Evolutionary conservation across 768 basidiomycete species (phyloP).

Genomic region (Hericium alpestre): DNA sequence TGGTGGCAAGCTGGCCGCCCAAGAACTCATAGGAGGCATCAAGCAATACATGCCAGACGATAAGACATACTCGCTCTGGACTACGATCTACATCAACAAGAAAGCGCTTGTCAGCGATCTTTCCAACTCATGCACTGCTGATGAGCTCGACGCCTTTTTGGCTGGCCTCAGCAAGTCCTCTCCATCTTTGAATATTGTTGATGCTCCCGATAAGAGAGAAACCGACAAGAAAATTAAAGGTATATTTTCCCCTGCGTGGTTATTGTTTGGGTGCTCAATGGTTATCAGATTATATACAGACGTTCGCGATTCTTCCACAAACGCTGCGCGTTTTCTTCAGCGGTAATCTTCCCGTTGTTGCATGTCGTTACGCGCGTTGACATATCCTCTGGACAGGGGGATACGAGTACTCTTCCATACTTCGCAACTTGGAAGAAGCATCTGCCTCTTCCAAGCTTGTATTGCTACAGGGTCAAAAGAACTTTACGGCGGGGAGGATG

Average conservation of each 20-base stretch:
- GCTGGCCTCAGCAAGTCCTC: constrained; percentile 60
- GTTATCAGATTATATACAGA: constrained; percentile 54
- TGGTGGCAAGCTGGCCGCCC: not conserved
- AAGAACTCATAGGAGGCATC: not conserved
- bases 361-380: too few species aligned
- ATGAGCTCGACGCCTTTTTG: constrained; percentile 59
- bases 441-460: constrained; percentile 59
- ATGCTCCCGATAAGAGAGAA: not conserved
- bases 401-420: constrained; percentile 42
- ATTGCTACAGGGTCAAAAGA: constrained; percentile 40
- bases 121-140: constrained; percentile 46
- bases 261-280: not conserved
- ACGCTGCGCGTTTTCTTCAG: constrained; percentile 66
- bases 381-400: constrained; percentile 32
- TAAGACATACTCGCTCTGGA: not conserved
- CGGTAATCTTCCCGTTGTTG: constrained; percentile 28
- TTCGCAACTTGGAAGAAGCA: constrained; percentile 47
- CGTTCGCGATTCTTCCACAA: constrained; percentile 62
- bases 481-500: constrained; percentile 31
- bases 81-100: not conserved
- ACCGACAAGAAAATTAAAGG: not conserved
- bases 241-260: not conserved
- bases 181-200: not conserved
- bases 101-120: not conserved
- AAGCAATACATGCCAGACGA: not conserved